These are phyloP conservation scores for Trichomonas gallinae DNA, from an alignment of 208 protist genomes.

Conservation along the genomic window DNA sequence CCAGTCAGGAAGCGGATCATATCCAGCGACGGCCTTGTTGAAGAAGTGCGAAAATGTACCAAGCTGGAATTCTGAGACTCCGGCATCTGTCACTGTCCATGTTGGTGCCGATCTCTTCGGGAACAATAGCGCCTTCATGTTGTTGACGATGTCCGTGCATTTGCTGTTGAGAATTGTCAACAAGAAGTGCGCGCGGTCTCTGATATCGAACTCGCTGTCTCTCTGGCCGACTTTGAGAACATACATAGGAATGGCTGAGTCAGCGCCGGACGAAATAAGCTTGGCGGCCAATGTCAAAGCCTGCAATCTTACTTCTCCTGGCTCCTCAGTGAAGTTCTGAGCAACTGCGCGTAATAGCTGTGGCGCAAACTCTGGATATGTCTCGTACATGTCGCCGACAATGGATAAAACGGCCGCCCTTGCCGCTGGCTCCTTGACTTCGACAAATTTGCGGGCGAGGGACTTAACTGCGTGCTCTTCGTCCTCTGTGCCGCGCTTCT, in stretches of 20 bases:
- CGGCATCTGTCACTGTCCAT: background rate
- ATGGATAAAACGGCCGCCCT: background rate
- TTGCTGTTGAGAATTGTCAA: background rate
- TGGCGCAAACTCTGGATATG: background rate
- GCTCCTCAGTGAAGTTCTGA: background rate
- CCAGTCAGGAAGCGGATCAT: constrained; percentile 16
- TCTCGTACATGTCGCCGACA: constrained; percentile 14
- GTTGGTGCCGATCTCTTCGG: background rate
- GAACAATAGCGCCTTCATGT: background rate
- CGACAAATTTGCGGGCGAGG: background rate
- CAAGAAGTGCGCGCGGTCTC: background rate
- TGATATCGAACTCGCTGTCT: background rate
- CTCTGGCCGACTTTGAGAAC: background rate
- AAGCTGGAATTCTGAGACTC: background rate
- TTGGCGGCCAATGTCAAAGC: background rate
- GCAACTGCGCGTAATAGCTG: background rate
- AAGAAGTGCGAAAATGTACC: background rate
- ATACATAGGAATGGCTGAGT: background rate
- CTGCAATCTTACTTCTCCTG: background rate
- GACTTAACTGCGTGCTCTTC: background rate
- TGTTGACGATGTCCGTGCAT: background rate
- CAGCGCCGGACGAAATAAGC: background rate
- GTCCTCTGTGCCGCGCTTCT: background rate
- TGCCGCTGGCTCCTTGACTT: background rate
- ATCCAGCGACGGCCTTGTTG: background rate